Conservation (phyloP, 495 filamentous ascomycete genomes). For the Choiromyces venosus region DNA sequence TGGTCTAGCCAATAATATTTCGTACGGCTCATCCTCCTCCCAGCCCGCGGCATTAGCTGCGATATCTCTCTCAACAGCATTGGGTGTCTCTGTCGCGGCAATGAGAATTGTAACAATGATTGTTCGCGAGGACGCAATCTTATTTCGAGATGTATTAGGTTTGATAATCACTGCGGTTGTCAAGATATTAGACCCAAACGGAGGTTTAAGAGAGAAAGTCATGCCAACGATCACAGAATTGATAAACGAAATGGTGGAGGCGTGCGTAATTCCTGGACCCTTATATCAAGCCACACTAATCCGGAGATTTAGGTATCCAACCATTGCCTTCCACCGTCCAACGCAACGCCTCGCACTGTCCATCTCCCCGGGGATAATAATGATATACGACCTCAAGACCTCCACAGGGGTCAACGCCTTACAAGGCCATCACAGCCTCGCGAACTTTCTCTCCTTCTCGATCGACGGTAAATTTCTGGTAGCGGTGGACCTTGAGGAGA, state of each 20-base stretch:
- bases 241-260: constrained; percentile 31
- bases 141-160: constrained; percentile 22
- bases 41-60: constrained; percentile 5
- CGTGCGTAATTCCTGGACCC: constrained; percentile 1
- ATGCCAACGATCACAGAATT: constrained; percentile 35
- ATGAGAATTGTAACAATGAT: constrained; percentile 28
- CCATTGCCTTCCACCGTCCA: constrained; percentile 36
- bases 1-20: constrained; percentile 31
- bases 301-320: constrained; percentile 14
- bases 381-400: constrained; percentile 36
- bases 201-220: constrained; percentile 31
- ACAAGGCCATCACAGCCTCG: constrained; percentile 25
- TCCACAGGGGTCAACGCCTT: constrained; percentile 19
- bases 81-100: constrained; percentile 25
- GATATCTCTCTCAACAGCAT: constrained; percentile 12
- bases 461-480: constrained; percentile 33
- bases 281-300: neutral
- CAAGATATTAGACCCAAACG: constrained; percentile 34
- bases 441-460: constrained; percentile 22
- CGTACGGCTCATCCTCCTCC: constrained; percentile 23
- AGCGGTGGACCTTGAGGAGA: constrained; percentile 28
- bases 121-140: constrained; percentile 14
- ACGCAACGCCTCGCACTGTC: constrained; percentile 36
- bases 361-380: constrained; percentile 18
- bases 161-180: constrained; percentile 27